phyloP scores from a whole-genome alignment of 768 basidiomycete genomes.

The Rhodotorula kratochvilovae region DNA sequence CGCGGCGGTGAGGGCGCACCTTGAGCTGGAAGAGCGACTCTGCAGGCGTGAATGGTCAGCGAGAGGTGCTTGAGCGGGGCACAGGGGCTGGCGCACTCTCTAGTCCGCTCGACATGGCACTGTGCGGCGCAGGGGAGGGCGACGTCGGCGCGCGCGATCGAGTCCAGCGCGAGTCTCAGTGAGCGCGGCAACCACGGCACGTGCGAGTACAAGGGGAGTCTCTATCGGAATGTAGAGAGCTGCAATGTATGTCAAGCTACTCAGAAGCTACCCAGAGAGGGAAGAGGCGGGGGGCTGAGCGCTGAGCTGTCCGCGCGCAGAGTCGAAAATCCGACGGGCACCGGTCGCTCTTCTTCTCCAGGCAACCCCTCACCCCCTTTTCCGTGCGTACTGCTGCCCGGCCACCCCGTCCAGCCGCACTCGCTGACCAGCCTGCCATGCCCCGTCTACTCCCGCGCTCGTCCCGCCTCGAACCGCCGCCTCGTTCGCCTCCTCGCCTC shows the following conservation, averaged over 20 bases:
- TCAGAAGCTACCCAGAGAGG: no score
- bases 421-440: no score
- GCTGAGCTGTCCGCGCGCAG: background rate
- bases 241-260: no score
- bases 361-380: conserved; percentile 1
- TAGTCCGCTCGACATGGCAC: conserved; percentile 49
- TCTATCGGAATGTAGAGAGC: no score
- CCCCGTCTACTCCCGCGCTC: background rate
- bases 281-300: no score
- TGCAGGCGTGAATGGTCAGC: conserved; percentile 45
- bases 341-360: background rate
- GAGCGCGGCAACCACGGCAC: no score
- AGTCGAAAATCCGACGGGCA: background rate
- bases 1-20: conserved; percentile 55
- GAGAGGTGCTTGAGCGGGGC: background rate
- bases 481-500: no score
- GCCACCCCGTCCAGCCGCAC: no score
- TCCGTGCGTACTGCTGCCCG: background rate
- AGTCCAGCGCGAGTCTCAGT: background rate
- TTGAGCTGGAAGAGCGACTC: conserved; percentile 99
- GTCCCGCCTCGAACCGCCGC: no score
- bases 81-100: conserved; percentile 64
- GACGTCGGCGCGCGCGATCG: background rate
- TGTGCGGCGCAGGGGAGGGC: background rate
- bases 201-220: no score